Evolutionary conservation across 306 rosid genomes (phyloP), one percentile per base, ranked within the genome.

Genomic region (Boehmeria nivea): DNA sequence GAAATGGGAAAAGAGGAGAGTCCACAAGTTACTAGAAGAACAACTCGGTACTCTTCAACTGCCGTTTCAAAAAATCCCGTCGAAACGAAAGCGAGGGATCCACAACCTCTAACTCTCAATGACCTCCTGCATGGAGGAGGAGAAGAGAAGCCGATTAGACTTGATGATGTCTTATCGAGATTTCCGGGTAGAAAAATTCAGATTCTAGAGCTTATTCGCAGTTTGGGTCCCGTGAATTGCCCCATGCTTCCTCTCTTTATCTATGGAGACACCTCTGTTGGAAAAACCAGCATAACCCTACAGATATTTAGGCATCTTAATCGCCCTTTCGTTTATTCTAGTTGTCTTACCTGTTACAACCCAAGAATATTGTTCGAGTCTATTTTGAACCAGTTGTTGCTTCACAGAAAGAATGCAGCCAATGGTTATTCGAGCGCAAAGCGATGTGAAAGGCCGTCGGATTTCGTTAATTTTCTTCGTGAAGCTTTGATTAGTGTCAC

Each of bases 361-460:
- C 91, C 83, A 9, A 66, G 89, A 25, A 78, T 81, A 66, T 76
- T 90, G 72, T 90, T 90, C 54, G 95, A 90, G 59, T 90, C 94
- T 34, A 44, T 87, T 56, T 57, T 90, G 59, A 87, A 90, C 65
- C 88, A 82, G 73, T 57, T 90, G 53, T 68, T 80, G 59, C 83
- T 86, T 66, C 91, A 87, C 72, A 70, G 72, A 51, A 90, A 84
- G 79, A 68, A 67, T 66, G 72, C 71, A 43, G 72, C 73, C 64
- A 90, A 81, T 72, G 76, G 76, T 57, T 89, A 81, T 74, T 70
- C 77, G 0, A 89, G 78, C 59, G 84, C 64, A 28, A 86, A 80
- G 74, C 88, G 89, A 49, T 84, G 95, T 56, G 96, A 84, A 59
- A 80, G 79, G 65, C 89, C 95, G 2, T 76, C 98, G 8, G 96